Evolutionary conservation across 306 rosid species (phyloP).

Genomic region (Rubus parviflorus): DNA sequence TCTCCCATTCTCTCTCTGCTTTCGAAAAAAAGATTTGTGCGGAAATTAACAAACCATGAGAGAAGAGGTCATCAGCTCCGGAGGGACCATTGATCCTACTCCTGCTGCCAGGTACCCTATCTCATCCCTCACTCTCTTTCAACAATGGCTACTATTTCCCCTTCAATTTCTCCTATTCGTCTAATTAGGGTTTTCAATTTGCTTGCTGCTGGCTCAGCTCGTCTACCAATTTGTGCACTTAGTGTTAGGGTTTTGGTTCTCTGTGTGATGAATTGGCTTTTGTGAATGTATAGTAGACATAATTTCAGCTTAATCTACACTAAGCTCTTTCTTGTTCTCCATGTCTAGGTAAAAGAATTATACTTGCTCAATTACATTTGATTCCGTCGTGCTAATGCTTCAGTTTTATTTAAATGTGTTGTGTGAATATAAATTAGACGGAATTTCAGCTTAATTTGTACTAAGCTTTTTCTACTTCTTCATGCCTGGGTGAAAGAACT

Average conservation of each 20-base stretch:
- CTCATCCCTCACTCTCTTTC: neutral
- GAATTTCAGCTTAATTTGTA: neutral
- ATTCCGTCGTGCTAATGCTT: neutral
- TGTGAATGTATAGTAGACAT: neutral
- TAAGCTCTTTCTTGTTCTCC: too few relatives aligned
- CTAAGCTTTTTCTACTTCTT: neutral
- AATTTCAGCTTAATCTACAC: neutral
- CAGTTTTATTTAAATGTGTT: neutral
- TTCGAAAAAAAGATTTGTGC: neutral
- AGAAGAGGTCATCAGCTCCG: constrained; percentile 97
- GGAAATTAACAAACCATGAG: constrained; percentile 43
- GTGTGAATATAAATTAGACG: neutral
- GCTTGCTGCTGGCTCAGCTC: constrained; percentile 17
- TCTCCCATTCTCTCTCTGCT: neutral
- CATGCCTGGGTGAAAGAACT: too few relatives aligned
- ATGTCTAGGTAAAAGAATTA: neutral
- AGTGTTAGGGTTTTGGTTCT: constrained; percentile 17
- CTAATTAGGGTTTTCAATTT: constrained; percentile 38
- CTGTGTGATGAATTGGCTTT: constrained; percentile 9
- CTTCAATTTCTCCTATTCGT: constrained; percentile 14
- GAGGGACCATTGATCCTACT: constrained; percentile 78
- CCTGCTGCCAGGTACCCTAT: constrained; percentile 80
- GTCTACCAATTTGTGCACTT: neutral
- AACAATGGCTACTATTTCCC: neutral
- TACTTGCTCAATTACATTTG: neutral